Conservation (phyloP, 352 stramenopile genomes). For the Globisporangium radiosum region DNA sequence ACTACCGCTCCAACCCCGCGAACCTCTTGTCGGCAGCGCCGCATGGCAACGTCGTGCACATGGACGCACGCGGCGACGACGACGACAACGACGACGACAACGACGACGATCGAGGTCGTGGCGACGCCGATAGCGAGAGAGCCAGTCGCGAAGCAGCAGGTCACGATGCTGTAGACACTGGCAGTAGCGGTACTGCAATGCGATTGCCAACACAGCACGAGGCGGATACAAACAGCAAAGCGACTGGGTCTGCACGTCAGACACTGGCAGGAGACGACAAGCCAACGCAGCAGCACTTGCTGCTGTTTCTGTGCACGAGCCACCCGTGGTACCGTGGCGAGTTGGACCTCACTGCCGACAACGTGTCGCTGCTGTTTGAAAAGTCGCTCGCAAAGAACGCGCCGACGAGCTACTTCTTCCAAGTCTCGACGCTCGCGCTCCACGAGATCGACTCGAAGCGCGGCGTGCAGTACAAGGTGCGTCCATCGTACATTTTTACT, state of each 20-base stretch:
- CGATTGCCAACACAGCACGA: not conserved
- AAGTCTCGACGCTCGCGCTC: constrained; percentile 69
- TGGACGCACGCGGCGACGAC: constrained; percentile 34
- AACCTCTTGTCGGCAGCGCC: constrained; percentile 55
- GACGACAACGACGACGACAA: constrained; percentile 16
- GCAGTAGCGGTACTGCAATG: not conserved
- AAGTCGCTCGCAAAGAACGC: constrained; percentile 72
- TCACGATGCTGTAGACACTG: no score
- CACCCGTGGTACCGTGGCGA: constrained; percentile 78
- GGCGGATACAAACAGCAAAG: constrained; percentile 4
- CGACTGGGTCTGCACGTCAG: no score
- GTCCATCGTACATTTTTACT: not conserved
- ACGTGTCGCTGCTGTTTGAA: constrained; percentile 75
- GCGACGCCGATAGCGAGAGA: not conserved
- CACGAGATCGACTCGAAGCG: constrained; percentile 77
- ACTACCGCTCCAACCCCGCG: constrained; percentile 76
- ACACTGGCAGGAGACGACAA: not conserved
- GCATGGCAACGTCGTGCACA: constrained; percentile 68
- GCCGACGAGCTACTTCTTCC: constrained; percentile 79
- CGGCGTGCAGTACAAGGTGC: constrained; percentile 80
- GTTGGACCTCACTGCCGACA: constrained; percentile 68
- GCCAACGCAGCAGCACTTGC: constrained; percentile 36
- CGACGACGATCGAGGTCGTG: not conserved
- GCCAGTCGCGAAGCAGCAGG: not conserved
- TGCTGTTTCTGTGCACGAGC: constrained; percentile 70